Percentiles rank a stretch among this genome's conserved stretches.
phyloP scores from a whole-genome alignment of 345 rosid genomes.

The Dimocarpus longan region DNA sequence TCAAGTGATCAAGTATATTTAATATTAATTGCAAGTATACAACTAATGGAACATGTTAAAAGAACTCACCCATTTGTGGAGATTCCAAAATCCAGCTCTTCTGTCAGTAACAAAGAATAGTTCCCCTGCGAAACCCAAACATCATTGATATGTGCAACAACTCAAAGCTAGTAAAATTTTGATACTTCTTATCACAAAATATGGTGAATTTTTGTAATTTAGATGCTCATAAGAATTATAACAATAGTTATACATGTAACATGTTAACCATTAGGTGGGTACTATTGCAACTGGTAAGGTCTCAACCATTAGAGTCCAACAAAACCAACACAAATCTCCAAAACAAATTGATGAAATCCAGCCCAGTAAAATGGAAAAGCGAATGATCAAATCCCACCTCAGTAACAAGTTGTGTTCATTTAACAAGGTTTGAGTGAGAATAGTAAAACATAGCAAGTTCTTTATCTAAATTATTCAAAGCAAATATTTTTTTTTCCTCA shows the following conservation, averaged over 20 bases:
- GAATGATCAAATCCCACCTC: background rate
- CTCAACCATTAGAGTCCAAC: background rate
- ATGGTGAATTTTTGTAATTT: background rate
- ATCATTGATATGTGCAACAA: slow-evolving; percentile 1
- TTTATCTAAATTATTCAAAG: background rate
- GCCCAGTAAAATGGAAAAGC: background rate
- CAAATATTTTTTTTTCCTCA: background rate
- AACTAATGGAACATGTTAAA: background rate
- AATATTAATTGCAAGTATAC: background rate
- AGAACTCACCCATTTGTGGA: slow-evolving; percentile 83
- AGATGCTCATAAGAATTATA: slow-evolving; percentile 1
- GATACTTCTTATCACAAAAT: background rate
- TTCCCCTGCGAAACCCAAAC: slow-evolving; percentile 67
- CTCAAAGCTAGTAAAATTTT: background rate
- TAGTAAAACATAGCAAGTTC: background rate
- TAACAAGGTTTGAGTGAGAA: background rate
- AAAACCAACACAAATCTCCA: background rate
- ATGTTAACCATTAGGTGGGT: background rate
- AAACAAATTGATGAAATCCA: background rate
- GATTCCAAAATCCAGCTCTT: slow-evolving; percentile 87
- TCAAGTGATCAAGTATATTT: background rate
- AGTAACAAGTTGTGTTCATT: background rate
- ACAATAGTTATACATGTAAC: background rate
- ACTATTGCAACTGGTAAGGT: background rate
- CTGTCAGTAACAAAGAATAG: slow-evolving; percentile 81